Evolutionary conservation across 192 early-diverging fungal species (phyloP).

Genomic region (Thoreauomyces humboldtii): DNA sequence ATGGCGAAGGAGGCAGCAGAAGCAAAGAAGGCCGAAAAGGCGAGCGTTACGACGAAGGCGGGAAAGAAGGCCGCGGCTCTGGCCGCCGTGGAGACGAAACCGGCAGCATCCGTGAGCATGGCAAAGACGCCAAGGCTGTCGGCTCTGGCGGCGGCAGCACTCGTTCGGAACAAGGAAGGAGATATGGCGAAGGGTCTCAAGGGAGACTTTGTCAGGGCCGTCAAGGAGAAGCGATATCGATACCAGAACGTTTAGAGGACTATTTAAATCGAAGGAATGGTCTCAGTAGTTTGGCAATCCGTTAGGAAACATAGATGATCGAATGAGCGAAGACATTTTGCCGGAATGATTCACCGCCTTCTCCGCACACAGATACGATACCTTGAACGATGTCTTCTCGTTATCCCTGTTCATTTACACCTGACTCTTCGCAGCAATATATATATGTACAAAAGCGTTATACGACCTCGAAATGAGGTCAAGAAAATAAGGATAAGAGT

Average conservation of each 20-base stretch:
- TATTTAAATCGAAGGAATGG: too few relatives aligned
- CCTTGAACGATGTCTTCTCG: too few relatives aligned
- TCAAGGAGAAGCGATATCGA: slow-evolving; percentile 37
- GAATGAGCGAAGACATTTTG: too few relatives aligned
- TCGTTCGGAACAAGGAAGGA: slow-evolving; percentile 39
- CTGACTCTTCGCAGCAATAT: too few relatives aligned
- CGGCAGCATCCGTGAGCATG: neutral
- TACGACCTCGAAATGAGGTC: too few relatives aligned
- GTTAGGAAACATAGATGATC: too few relatives aligned
- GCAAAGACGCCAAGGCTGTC: slow-evolving; percentile 37
- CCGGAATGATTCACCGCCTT: too few relatives aligned
- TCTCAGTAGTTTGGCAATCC: too few relatives aligned
- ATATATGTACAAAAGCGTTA: too few relatives aligned
- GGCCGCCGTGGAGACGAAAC: neutral
- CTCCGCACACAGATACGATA: too few relatives aligned
- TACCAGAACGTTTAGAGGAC: slow-evolving; percentile 49
- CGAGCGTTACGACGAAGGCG: neutral
- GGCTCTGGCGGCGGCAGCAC: slow-evolving; percentile 33
- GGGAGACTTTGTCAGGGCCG: slow-evolving; percentile 32
- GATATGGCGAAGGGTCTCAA: slow-evolving; percentile 37
- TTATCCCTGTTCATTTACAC: too few relatives aligned
- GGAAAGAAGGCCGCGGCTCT: neutral
- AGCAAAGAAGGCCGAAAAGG: slow-evolving; percentile 22
- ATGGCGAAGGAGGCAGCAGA: slow-evolving; percentile 4
- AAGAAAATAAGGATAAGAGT: too few relatives aligned